A percentile compares a stretch with the other conserved stretches of the same genome.
Conservation (phyloP, 2,329 filamentous ascomycete species). For the Aspergillus aculeatus region DNA sequence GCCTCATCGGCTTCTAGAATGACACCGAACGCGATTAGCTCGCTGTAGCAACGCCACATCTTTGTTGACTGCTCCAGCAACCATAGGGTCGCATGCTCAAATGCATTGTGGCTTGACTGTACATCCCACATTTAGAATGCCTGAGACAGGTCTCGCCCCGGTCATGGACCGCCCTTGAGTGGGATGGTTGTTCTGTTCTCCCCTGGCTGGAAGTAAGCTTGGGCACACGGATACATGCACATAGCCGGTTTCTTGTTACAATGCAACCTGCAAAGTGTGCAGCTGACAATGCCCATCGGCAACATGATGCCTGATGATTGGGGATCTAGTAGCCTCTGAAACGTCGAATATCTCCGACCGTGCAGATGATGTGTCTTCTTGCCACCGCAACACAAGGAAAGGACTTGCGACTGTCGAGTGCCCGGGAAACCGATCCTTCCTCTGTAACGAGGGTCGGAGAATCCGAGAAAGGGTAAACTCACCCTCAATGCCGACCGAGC, state of each 20-base stretch:
- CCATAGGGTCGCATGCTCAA: neutral
- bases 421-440: neutral
- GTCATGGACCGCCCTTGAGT: neutral
- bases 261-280: neutral
- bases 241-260: neutral
- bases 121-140: neutral
- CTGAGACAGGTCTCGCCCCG: neutral
- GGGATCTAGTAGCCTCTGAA: neutral
- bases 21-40: neutral
- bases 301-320: neutral
- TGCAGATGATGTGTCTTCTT: neutral
- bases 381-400: neutral
- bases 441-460: neutral
- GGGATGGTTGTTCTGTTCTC: neutral
- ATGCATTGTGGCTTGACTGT: neutral
- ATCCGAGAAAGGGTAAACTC: neutral
- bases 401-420: too few species aligned
- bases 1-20: neutral
- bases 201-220: neutral
- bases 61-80: neutral
- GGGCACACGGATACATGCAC: neutral
- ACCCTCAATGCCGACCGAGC: neutral
- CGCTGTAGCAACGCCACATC: neutral
- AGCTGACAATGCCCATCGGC: neutral
- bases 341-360: neutral